Evolutionary conservation across 768 basidiomycete genomes (phyloP).

Genomic region (Lactifluus volemus): DNA sequence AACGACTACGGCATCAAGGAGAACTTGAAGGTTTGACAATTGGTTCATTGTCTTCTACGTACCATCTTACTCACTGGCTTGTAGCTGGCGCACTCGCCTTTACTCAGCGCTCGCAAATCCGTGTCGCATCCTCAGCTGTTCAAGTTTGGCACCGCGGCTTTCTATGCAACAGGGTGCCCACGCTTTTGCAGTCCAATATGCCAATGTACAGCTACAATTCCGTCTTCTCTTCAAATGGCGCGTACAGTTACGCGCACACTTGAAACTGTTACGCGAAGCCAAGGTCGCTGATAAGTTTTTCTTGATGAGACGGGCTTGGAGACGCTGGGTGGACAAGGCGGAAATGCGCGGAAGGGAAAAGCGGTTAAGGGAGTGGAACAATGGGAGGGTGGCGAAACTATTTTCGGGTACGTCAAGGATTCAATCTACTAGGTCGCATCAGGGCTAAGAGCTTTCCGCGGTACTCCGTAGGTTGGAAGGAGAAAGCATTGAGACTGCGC

Average conservation of each 20-base stretch:
- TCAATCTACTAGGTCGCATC: neutral
- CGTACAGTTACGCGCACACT: constrained; percentile 38
- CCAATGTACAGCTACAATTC: constrained; percentile 33
- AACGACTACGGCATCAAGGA: constrained; percentile 32
- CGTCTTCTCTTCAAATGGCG: constrained; percentile 48
- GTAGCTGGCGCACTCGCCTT: constrained; percentile 37
- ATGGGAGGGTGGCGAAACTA: constrained; percentile 27
- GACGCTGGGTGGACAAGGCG: constrained; percentile 38
- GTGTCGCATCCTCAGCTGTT: constrained; percentile 30
- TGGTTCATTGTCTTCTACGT: neutral
- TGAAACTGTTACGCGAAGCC: constrained; percentile 46
- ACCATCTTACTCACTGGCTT: neutral
- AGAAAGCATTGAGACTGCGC: constrained; percentile 14
- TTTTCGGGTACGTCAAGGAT: constrained; percentile 28
- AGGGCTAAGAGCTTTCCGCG: neutral
- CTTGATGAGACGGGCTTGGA: constrained; percentile 39
- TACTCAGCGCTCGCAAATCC: constrained; percentile 36
- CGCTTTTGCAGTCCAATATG: constrained; percentile 42
- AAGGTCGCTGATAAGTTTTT: constrained; percentile 46
- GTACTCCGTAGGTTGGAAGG: constrained; percentile 8
- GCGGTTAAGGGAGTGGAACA: constrained; percentile 38
- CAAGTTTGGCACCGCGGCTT: constrained; percentile 38
- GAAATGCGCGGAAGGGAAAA: constrained; percentile 37
- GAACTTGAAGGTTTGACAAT: constrained; percentile 37
- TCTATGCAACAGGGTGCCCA: constrained; percentile 38